These are phyloP conservation scores for Rubia peregrina DNA, from an alignment of 305 asterid genomes.

Conservation along the genomic window DNA sequence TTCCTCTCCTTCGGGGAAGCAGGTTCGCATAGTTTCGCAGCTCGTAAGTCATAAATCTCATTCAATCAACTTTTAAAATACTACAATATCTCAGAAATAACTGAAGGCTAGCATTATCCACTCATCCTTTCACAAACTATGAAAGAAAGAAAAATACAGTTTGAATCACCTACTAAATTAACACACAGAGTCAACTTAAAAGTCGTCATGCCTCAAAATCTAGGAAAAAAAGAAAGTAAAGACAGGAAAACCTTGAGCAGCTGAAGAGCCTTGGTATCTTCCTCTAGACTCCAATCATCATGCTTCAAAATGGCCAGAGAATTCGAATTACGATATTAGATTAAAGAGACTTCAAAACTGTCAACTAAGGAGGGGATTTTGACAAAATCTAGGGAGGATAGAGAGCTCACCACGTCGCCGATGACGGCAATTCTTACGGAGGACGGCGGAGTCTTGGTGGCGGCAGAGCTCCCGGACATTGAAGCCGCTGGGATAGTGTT, in stretches of 20 bases:
- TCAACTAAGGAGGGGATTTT: not conserved
- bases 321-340: not conserved
- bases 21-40: not conserved
- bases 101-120: not conserved
- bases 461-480: conserved; percentile 18
- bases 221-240: not conserved
- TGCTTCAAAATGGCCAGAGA: conserved; percentile 40
- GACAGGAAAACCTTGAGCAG: conserved; percentile 50
- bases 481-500: conserved; percentile 18
- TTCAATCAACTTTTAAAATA: not conserved
- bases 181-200: not conserved
- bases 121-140: not conserved
- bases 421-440: conserved; percentile 68
- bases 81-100: not conserved
- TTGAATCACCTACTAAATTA: not conserved
- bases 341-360: not conserved
- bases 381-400: conserved; percentile 1
- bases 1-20: not conserved
- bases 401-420: conserved; percentile 61
- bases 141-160: not conserved
- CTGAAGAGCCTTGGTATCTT: conserved; percentile 77
- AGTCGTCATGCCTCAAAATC: not conserved
- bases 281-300: conserved; percentile 81
- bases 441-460: conserved; percentile 44
- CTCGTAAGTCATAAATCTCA: not conserved